Base-by-base conservation (phyloP, 1,284 basidiomycete genomes). In the Rhodotorula sp. region DNA sequence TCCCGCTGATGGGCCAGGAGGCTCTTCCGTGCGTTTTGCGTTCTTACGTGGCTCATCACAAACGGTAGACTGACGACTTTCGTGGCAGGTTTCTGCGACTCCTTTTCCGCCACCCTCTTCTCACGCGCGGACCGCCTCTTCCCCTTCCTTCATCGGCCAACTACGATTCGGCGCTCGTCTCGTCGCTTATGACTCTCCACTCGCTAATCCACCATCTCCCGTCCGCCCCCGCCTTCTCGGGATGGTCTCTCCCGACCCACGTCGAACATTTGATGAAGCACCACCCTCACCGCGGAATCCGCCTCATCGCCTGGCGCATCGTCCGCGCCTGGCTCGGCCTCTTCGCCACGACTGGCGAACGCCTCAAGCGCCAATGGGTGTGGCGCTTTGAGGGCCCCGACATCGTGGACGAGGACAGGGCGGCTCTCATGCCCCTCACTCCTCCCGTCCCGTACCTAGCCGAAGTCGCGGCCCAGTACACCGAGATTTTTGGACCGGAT, bases 11-110 rank as follows among this genome's bases (percentile, higher is more conserved):
- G 26, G 65, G 68, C 46, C 74, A 78, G 10, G 76, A 78, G 30
- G 58, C 77, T 18, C 75, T 78, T 59, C 76, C 77, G 77, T 77
- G 47, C 52, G 77, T 74, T 34, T 74, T 34, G 20, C 44, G 16
- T n/a, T 55, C 30, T 10, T 34, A 34, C 10, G 34, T 34, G 34
- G 10, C 5, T 34, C 34, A 5, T 34, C 34, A 34, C 34, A 10
- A 34, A 34, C 34, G 34, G 34, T 10, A 34, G 34, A 34, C 34
- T 34, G 34, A 34, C 34, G 34, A 34, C 34, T 34, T 34, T 34
- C 34, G 34, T 10, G 34, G 34, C 54, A 70, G 75, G 7, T 73
- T 67, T 62, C 53, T 68, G 22, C 75, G 72, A 50, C 60, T 72
- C 31, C 47, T 62, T 26, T 64, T 62, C 20, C 63, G 69, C 15